A percentile compares a stretch with the other conserved stretches of the same genome.
Conservation (phyloP, 2,329 filamentous ascomycete species). For the Fusarium compactum region DNA sequence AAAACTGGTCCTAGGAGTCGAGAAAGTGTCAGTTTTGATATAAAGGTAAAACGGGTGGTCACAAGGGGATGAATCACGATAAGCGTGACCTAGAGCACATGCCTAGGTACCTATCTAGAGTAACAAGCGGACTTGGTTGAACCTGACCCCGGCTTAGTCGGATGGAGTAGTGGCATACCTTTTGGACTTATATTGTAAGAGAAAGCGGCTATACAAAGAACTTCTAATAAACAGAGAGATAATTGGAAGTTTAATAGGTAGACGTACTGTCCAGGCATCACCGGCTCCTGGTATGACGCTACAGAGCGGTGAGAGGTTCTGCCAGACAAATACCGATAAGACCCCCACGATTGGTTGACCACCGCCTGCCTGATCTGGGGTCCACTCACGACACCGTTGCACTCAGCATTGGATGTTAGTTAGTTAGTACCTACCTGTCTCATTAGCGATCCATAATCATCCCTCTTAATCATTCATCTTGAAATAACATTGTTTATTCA, state of each 20-base stretch:
- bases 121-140: not conserved
- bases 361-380: conserved; percentile 45
- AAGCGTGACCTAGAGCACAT: conserved; percentile 46
- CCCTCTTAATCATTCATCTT: not conserved
- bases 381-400: conserved; percentile 45
- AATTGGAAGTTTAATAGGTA: not conserved
- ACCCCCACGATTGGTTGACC: conserved; percentile 12
- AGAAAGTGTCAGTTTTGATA: not conserved
- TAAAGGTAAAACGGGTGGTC: conserved; percentile 14
- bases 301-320: conserved; percentile 45
- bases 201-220: not conserved
- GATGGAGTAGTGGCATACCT: not conserved
- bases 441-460: conserved; percentile 2
- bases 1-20: not conserved
- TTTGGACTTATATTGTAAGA: not conserved
- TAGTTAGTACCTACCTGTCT: conserved; percentile 5
- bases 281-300: conserved; percentile 44
- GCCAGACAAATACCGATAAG: conserved; percentile 45
- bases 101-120: conserved; percentile 12
- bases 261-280: conserved; percentile 43
- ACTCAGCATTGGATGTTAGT: conserved; percentile 13
- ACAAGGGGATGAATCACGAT: conserved; percentile 40
- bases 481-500: not conserved
- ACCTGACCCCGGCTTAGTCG: not conserved
- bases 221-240: conserved; percentile 11